These are phyloP conservation scores for Plenodomus lindquistii DNA, from an alignment of 2,329 filamentous ascomycete species.

Conservation along the genomic window DNA sequence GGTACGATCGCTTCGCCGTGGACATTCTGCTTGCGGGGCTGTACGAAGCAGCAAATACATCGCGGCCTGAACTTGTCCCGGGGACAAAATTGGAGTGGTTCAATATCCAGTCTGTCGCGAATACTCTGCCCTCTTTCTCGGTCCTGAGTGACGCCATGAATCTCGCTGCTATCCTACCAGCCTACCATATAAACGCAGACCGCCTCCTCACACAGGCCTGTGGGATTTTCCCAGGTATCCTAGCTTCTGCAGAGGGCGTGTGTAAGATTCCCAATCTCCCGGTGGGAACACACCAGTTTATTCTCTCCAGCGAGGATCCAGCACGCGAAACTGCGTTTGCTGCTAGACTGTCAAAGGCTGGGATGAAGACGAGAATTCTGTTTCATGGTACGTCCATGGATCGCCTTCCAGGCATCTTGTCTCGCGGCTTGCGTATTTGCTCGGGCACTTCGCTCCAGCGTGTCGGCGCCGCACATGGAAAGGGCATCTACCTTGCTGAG, in stretches of 20 bases:
- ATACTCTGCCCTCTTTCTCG: conserved; percentile 29
- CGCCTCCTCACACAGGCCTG: conserved; percentile 36
- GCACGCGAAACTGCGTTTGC: conserved; percentile 27
- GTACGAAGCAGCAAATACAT: conserved; percentile 28
- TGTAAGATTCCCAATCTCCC: conserved; percentile 34
- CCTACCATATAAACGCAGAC: conserved; percentile 25
- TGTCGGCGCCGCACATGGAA: conserved; percentile 36
- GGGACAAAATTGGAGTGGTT: conserved; percentile 26
- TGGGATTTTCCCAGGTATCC: conserved; percentile 33
- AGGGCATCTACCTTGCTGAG: conserved; percentile 39
- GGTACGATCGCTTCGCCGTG: conserved; percentile 32
- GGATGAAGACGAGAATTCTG: conserved; percentile 24
- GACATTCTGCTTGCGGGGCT: conserved; percentile 34
- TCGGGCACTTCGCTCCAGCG: conserved; percentile 36
- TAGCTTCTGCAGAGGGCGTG: conserved; percentile 29
- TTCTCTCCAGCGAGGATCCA: conserved; percentile 35
- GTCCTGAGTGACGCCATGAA: conserved; percentile 20
- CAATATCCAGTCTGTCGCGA: conserved; percentile 19
- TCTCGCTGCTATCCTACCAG: conserved; percentile 16
- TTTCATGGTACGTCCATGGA: conserved; percentile 42
- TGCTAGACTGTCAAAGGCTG: conserved; percentile 8
- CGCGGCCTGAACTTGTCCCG: conserved; percentile 28
- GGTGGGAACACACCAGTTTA: conserved; percentile 35
- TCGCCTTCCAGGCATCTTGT: conserved; percentile 37
- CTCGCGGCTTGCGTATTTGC: conserved; percentile 29